Conservation (phyloP, 306 rosid genomes). For the Purshia tridentata region DNA sequence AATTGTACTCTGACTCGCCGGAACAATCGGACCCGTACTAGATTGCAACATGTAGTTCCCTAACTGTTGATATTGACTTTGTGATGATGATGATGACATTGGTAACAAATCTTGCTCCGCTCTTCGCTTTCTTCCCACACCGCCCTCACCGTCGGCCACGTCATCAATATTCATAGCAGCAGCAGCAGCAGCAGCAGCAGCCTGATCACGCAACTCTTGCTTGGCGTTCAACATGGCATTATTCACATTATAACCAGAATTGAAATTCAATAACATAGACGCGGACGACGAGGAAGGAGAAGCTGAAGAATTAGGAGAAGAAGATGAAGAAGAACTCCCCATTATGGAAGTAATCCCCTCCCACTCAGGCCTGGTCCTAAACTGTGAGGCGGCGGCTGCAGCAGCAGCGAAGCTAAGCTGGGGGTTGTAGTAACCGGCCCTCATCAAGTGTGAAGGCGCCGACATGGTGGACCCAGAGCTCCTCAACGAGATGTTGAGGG, state of each 20-base stretch:
- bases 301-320: no score
- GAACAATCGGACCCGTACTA: slow-evolving; percentile 53
- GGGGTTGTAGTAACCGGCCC: slow-evolving; percentile 56
- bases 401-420: slow-evolving; percentile 22
- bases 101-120: slow-evolving; percentile 54
- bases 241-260: slow-evolving; percentile 35
- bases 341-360: no score
- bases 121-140: slow-evolving; percentile 57
- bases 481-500: slow-evolving; percentile 89
- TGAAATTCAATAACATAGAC: slow-evolving; percentile 62
- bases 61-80: slow-evolving; percentile 31
- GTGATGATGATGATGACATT: neutral
- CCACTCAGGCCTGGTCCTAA: neutral
- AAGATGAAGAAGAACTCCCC: no score
- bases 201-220: slow-evolving; percentile 46
- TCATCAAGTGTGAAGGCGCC: slow-evolving; percentile 78
- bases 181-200: slow-evolving; percentile 5
- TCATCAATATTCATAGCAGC: slow-evolving; percentile 13
- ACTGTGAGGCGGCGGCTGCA: slow-evolving; percentile 33
- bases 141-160: slow-evolving; percentile 23
- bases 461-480: slow-evolving; percentile 87
- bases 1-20: slow-evolving; percentile 52
- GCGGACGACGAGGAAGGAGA: slow-evolving; percentile 27
- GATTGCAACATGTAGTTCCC: slow-evolving; percentile 76
- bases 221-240: slow-evolving; percentile 47